Evolutionary conservation across 805 yeast genomes (phyloP).

Genomic region (Lipomyces oligophaga): DNA sequence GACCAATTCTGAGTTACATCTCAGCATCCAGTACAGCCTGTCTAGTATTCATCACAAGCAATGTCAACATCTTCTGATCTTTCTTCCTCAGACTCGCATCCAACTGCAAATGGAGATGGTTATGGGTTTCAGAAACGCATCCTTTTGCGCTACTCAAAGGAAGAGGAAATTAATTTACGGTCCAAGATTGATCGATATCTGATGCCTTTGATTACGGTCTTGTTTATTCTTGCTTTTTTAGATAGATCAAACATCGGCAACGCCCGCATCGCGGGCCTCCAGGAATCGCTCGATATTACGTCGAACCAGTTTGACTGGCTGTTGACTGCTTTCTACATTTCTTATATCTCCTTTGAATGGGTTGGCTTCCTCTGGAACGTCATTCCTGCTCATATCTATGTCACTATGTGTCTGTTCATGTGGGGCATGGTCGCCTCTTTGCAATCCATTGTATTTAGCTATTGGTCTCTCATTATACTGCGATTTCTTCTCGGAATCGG

Average conservation of each 20-base stretch:
- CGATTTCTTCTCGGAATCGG: constrained; percentile 46
- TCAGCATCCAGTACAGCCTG: too few relatives aligned
- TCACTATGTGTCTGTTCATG: constrained; percentile 46
- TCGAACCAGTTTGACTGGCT: constrained; percentile 30
- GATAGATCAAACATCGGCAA: constrained; percentile 60
- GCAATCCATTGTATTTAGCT: constrained; percentile 47
- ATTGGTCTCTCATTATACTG: constrained; percentile 44
- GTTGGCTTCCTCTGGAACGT: constrained; percentile 28
- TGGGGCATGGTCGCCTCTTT: constrained; percentile 53
- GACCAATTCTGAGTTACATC: too few relatives aligned
- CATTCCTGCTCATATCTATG: constrained; percentile 46
- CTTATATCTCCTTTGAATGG: constrained; percentile 28
- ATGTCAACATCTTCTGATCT: too few relatives aligned
- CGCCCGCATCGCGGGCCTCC: constrained; percentile 53
- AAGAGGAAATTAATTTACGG: constrained; percentile 21
- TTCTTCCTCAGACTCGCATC: too few relatives aligned
- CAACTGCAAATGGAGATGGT: too few relatives aligned
- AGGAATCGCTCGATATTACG: constrained; percentile 33
- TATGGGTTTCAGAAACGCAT: constrained; percentile 11
- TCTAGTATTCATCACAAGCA: too few relatives aligned
- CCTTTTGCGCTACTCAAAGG: constrained; percentile 18
- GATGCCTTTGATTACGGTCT: constrained; percentile 43
- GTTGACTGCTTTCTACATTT: constrained; percentile 27
- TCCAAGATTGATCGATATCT: constrained; percentile 27
- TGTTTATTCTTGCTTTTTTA: constrained; percentile 48